Evolutionary conservation across 768 basidiomycete genomes (phyloP).

Genomic region (Suillus subaureus): DNA sequence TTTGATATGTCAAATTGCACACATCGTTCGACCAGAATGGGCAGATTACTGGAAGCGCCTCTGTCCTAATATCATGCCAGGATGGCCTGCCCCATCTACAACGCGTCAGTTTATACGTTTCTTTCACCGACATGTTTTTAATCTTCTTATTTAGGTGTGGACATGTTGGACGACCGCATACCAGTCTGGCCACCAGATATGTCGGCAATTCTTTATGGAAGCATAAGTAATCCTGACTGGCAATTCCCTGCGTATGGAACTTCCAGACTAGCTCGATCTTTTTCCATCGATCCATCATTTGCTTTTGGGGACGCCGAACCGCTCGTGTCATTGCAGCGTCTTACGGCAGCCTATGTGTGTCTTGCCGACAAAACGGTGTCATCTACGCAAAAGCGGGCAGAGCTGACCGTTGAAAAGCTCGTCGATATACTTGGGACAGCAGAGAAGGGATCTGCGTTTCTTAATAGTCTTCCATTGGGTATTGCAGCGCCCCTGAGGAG

Average conservation of each 20-base stretch:
- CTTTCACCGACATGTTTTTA: not conserved
- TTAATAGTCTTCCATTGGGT: slow-evolving; percentile 66
- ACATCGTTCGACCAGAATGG: slow-evolving; percentile 80
- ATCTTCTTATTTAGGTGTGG: slow-evolving; percentile 35
- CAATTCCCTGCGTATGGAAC: slow-evolving; percentile 50
- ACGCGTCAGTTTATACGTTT: slow-evolving; percentile 21
- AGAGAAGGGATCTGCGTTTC: slow-evolving; percentile 46
- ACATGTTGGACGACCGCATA: slow-evolving; percentile 65
- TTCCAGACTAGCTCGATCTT: slow-evolving; percentile 49
- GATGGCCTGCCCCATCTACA: slow-evolving; percentile 57
- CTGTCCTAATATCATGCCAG: slow-evolving; percentile 60
- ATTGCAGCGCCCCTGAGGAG: slow-evolving; percentile 78
- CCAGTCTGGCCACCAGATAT: slow-evolving; percentile 81
- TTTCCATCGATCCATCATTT: slow-evolving; percentile 53
- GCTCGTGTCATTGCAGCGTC: slow-evolving; percentile 50
- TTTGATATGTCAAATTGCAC: slow-evolving; percentile 62
- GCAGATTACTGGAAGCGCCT: slow-evolving; percentile 90
- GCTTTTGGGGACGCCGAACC: slow-evolving; percentile 68
- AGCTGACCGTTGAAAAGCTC: slow-evolving; percentile 61
- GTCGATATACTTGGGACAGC: slow-evolving; percentile 43
- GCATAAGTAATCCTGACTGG: slow-evolving; percentile 70
- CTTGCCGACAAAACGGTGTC: slow-evolving; percentile 55
- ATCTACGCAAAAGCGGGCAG: slow-evolving; percentile 64
- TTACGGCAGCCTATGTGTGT: slow-evolving; percentile 58
- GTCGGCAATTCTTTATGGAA: slow-evolving; percentile 60